Evolutionary conservation across 2,329 filamentous ascomycete genomes (phyloP), one percentile per base, ranked within the genome.

Genomic region (Hypoxylon sp.): DNA sequence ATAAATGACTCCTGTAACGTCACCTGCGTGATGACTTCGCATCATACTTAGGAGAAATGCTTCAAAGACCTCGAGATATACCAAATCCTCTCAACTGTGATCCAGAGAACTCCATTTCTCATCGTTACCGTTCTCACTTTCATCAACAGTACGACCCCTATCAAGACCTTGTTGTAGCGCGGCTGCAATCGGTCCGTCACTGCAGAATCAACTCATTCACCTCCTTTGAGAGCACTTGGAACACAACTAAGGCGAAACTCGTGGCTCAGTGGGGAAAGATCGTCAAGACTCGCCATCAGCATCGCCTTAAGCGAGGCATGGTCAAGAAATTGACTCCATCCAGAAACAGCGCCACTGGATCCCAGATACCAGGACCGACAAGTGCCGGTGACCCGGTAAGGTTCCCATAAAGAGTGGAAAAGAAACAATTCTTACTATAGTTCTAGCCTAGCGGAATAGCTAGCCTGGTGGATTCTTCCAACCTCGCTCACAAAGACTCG

Each of bases 241-340:
- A 71, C 52, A 64, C 67, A 31, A 68, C 72, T 46, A 70, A 24
- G 59, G 65, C 67, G 8, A 64, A 68, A 52, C 69, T 76, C 61
- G 74, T 69, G 58, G 62, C 67, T 47, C 68, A 59, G 74, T 76
- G 74, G 74, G 39, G 57, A 51, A 74, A 69, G 62, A 70, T 70
- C 47, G 56, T 51, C 47, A 35, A 42, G 29, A 42, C 56, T 57
- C 74, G 74, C 65, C 65, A 51, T 54, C 64, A 58, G 67, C 68
- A 71, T 62, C 71, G 63, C 69, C 58, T 70, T 58, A 75, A 70
- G 71, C 74, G 71, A 71, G 74, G 75, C 67, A 75, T 75, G 70
- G 71, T 74, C 71, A 76, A 74, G 68, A 64, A 66, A 62, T 73
- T 63, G 61, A 62, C 73, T 54, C 35, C 61, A 61, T 65, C 47